A percentile compares a stretch with the other conserved stretches of the same genome.
Evolutionary conservation across 192 early-diverging fungal genomes (phyloP).

Genomic region (Anaeromyces robustus): DNA sequence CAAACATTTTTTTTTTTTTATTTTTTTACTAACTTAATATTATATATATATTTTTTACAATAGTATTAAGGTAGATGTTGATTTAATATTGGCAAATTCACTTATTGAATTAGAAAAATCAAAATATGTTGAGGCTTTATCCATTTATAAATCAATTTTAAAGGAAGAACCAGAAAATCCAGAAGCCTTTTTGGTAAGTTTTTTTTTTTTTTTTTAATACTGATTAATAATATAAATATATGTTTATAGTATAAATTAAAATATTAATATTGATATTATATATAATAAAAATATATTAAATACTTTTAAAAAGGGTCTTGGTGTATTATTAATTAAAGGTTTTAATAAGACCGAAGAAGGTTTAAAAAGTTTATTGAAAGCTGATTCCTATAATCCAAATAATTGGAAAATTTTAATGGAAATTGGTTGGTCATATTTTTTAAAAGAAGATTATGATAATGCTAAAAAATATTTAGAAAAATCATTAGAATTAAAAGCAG

Average conservation of each 20-base stretch:
- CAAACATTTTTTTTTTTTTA: too few relatives aligned
- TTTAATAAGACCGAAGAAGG: neutral
- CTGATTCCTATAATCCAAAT: neutral
- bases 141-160: neutral
- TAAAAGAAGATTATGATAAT: neutral
- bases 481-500: neutral
- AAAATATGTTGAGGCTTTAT: neutral
- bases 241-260: too few relatives aligned
- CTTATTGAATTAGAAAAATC: neutral
- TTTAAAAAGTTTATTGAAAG: neutral
- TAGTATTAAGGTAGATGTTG: neutral
- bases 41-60: too few relatives aligned
- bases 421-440: neutral
- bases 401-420: neutral
- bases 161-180: neutral
- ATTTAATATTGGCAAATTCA: neutral
- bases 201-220: too few relatives aligned
- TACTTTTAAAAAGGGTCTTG: neutral
- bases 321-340: neutral
- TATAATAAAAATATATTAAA: too few relatives aligned
- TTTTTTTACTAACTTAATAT: too few relatives aligned
- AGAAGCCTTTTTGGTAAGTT: neutral
- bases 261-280: too few relatives aligned
- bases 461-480: neutral
- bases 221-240: too few relatives aligned